phyloP scores from a whole-genome alignment of 2,329 filamentous ascomycete genomes.

The Juglanconis oblonga region DNA sequence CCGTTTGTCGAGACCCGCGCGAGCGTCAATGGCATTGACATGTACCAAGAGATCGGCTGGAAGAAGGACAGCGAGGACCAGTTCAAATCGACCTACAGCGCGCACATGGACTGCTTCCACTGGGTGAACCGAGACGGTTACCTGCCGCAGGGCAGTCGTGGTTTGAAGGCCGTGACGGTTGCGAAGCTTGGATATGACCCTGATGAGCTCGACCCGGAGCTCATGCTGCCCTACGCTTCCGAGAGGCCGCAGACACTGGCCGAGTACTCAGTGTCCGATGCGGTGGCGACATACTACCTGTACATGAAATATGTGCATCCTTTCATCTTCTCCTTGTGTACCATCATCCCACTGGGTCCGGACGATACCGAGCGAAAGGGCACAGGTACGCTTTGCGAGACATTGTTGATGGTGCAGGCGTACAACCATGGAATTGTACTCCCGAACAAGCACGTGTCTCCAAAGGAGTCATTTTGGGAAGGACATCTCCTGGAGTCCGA shows the following conservation, averaged over 20 bases:
- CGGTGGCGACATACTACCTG: slow-evolving; percentile 95
- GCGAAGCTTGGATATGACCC: slow-evolving; percentile 98
- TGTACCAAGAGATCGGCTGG: slow-evolving; percentile 99
- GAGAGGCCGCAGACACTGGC: slow-evolving; percentile 92
- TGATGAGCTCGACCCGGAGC: slow-evolving; percentile 92
- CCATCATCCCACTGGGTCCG: slow-evolving; percentile 87
- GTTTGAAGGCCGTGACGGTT: slow-evolving; percentile 94
- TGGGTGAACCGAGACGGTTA: slow-evolving; percentile 99
- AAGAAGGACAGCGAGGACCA: slow-evolving; percentile 93
- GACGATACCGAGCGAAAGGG: slow-evolving; percentile 94
- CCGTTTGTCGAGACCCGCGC: slow-evolving; percentile 94
- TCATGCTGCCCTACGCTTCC: slow-evolving; percentile 90
- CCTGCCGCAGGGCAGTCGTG: slow-evolving; percentile 92
- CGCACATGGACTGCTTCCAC: slow-evolving; percentile 98
- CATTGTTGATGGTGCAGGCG: slow-evolving; percentile 98
- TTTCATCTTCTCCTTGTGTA: slow-evolving; percentile 98
- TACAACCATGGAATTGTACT: slow-evolving; percentile 89
- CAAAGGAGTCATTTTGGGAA: slow-evolving; percentile 93
- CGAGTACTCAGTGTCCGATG: slow-evolving; percentile 98
- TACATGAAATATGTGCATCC: slow-evolving; percentile 99
- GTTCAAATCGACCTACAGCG: slow-evolving; percentile 92
- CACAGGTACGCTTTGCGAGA: slow-evolving; percentile 97
- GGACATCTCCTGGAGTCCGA: slow-evolving; percentile 94
- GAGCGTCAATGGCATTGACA: slow-evolving; percentile 92
- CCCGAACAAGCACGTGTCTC: slow-evolving; percentile 92